Conservation (phyloP, 2,329 filamentous ascomycete species). For the Chalaropsis thielavioides region DNA sequence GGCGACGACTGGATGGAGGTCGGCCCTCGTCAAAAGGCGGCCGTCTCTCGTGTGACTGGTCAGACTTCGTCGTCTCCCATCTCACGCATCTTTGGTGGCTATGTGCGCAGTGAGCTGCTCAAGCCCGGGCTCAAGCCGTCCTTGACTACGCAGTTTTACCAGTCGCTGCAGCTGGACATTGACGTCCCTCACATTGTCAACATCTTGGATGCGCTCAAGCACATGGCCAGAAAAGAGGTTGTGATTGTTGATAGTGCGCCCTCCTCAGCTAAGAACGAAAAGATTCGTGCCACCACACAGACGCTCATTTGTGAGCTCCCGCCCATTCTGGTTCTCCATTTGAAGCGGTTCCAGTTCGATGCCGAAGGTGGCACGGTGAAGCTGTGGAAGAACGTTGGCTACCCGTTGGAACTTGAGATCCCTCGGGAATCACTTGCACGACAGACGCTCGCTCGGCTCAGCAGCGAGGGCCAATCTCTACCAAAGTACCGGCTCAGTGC, state of each 20-base stretch:
- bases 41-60: conserved; percentile 76
- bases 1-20: conserved; percentile 83
- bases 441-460: conserved; percentile 51
- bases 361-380: conserved; percentile 79
- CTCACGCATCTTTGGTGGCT: conserved; percentile 87
- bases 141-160: conserved; percentile 84
- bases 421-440: conserved; percentile 78
- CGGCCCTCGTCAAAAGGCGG: conserved; percentile 75
- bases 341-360: conserved; percentile 96
- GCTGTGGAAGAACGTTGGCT: conserved; percentile 96
- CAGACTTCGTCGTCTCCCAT: conserved; percentile 63
- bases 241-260: conserved; percentile 63
- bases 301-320: conserved; percentile 86
- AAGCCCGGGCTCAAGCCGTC: conserved; percentile 80
- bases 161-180: conserved; percentile 89
- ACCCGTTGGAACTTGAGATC: conserved; percentile 86
- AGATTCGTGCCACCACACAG: conserved; percentile 75
- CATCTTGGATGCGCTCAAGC: conserved; percentile 79
- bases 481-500: conserved; percentile 77
- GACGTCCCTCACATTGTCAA: conserved; percentile 74
- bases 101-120: conserved; percentile 75
- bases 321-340: conserved; percentile 79
- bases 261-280: conserved; percentile 35
- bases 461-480: conserved; percentile 48
- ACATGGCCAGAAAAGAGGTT: conserved; percentile 68